Percentiles rank a stretch among this genome's conserved stretches.
Conservation (phyloP, 345 rosid species). For the Syzygium jambos region DNA sequence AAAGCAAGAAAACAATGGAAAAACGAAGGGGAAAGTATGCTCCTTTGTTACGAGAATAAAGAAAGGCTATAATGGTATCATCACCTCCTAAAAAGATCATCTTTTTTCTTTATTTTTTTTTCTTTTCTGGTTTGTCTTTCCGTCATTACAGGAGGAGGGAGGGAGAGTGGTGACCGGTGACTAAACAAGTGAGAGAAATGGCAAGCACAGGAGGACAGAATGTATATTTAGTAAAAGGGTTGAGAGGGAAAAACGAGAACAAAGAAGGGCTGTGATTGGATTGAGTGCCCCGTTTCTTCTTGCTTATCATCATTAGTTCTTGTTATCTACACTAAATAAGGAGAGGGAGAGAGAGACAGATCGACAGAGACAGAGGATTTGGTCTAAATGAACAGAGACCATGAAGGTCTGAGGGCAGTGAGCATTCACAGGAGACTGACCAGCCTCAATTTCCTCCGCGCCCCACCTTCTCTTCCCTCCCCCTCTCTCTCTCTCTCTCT, state of each 20-base stretch:
- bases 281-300: neutral
- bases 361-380: slow-evolving; percentile 2
- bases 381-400: slow-evolving; percentile 16
- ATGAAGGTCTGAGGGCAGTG: neutral
- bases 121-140: neutral
- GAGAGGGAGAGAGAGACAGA: neutral
- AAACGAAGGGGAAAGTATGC: neutral
- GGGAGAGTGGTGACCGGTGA: neutral
- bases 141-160: slow-evolving; percentile 18
- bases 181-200: neutral
- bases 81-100: neutral
- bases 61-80: neutral
- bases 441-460: slow-evolving; percentile 48
- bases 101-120: neutral
- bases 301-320: neutral
- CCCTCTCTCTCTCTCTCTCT: neutral
- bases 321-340: slow-evolving; percentile 3
- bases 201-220: neutral
- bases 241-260: neutral
- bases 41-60: neutral
- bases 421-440: slow-evolving; percentile 46
- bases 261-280: neutral
- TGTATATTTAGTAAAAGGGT: neutral
- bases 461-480: slow-evolving; percentile 1
- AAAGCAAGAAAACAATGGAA: neutral